Base-by-base conservation (phyloP, 257 asterid species). In the Perilla frutescens region DNA sequence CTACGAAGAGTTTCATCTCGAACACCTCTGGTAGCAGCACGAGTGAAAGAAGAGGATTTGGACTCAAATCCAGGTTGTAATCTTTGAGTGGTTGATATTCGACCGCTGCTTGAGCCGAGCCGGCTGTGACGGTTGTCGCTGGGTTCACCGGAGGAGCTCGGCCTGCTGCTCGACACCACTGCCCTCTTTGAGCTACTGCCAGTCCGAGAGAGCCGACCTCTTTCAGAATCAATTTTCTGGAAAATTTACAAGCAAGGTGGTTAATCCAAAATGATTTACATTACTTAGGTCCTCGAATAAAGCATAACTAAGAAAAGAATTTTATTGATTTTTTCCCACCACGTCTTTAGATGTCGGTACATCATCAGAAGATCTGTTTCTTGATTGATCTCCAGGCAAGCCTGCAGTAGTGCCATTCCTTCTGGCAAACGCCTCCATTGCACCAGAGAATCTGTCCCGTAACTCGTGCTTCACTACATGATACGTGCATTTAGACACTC, bases 131-230 rank as follows among this genome's bases (percentile, higher is more conserved):
- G 89, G 49, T 68, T 85, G 47, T 85, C 96, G 34, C 78, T 73
- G 63, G 87, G 88, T 72, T 87, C 97, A 5, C 96, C 90, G 0
- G 96, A 87, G 20, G 95, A 92, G 84, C 91, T 87, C 29, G 97
- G 98, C 74, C 92, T 62, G 86, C 91, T 90, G 83, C 85, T 87
- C 48, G 92, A 81, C 72, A 75, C 58, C 8, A 90, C 84, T 3
- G 92, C 85, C 81, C 94, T 81, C 79, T 85, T 88, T 48, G 96
- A 90, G 63, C 85, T 50, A 70, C 97, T 88, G 60, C 84, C 87
- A 7, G 91, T 73, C 66, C 97, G 90, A 61, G 93, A 78, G 6
- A 81, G 69, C 8, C 91, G 89, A 1, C 85, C 88, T 71, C 91
- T 80, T 58, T 90, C 96, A 43, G 96, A 71, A 76, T 87, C 97